Base-by-base conservation (phyloP, 2,329 filamentous ascomycete species). In the Trichoderma koningiopsis region DNA sequence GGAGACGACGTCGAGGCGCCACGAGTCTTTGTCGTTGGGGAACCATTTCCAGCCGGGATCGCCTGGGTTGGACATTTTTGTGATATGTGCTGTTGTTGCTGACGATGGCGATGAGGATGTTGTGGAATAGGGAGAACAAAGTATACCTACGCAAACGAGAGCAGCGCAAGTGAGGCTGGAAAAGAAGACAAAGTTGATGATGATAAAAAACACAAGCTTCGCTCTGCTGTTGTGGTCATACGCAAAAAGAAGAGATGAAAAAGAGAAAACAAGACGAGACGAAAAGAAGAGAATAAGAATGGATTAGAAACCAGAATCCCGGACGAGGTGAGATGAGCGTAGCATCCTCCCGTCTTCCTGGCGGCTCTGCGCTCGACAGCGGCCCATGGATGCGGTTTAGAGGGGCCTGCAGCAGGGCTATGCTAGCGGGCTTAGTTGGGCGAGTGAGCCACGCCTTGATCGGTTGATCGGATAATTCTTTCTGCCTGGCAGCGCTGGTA, bases 1-100 rank as follows among this genome's bases (percentile, higher is more conserved):
- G 43, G 86, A 88, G 69, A 90, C 87, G 57, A 89, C 86, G 73
- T 89, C 88, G 57, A 89, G 82, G 33, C 83, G 83, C 86, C 87
- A 89, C 70, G 79, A 80, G 8, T 76, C 75, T 47, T 76, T 78
- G 68, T 78, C 78, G 40, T 76, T 76, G 8, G 85, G 83, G 70
- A 84, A 84, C 82, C 83, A 84, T 72, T 73, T 77, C 77, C 77
- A 79, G n/a, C 69, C 73, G 49, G 74, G 70, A 7, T 72, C 75
- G 24, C 68, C 71, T 3, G 75, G 71, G 49, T 71, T 71, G 43
- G 76, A 68, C 76, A 79, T 78, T 58, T 16, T 22, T 4, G 19
- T 10, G 33, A 43, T 56, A 2, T 61, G n/a, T 16, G 35, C 5
- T 19, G 13, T 13, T 14, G 58, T 4, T 61, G 22, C 2, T 4